A percentile compares a stretch with the other conserved stretches of the same genome.
Conservation (phyloP, 495 filamentous ascomycete genomes). For the Copromyces sp. region DNA sequence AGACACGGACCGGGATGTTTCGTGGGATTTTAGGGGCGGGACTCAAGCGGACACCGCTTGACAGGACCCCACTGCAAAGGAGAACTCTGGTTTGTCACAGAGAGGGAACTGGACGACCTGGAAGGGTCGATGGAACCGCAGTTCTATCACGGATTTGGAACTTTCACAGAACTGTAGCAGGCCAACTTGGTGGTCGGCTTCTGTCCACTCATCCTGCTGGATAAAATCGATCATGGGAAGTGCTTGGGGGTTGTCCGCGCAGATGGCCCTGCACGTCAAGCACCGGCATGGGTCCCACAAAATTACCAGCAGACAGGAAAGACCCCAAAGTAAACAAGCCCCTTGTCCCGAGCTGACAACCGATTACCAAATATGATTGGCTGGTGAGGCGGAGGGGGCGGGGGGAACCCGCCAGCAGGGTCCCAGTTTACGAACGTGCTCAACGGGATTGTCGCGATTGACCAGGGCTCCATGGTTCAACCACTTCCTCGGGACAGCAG, state of each 20-base stretch:
- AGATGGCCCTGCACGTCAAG: background rate
- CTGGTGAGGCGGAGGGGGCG: conserved; percentile 4
- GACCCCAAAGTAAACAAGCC: background rate
- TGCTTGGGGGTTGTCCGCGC: background rate
- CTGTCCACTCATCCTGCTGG: background rate
- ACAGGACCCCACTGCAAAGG: background rate
- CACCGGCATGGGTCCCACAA: background rate
- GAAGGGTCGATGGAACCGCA: background rate
- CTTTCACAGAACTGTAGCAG: background rate
- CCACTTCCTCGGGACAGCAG: conserved; percentile 22
- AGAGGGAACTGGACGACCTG: background rate
- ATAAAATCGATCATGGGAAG: background rate
- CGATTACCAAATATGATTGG: conserved; percentile 1
- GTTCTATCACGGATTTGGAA: background rate
- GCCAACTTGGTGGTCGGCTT: background rate
- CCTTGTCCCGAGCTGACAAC: conserved; percentile 2
- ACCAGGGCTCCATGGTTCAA: conserved; percentile 22
- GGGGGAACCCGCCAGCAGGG: conserved; percentile 12
- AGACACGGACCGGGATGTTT: background rate
- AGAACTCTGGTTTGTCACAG: background rate
- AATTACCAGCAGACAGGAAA: background rate
- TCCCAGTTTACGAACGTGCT: conserved; percentile 13
- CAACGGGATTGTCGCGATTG: conserved; percentile 16
- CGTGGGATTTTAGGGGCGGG: background rate
- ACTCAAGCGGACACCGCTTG: background rate